These are phyloP conservation scores for Hymenoscyphus salicellus DNA, from an alignment of 2,329 filamentous ascomycete genomes.

Conservation along the genomic window DNA sequence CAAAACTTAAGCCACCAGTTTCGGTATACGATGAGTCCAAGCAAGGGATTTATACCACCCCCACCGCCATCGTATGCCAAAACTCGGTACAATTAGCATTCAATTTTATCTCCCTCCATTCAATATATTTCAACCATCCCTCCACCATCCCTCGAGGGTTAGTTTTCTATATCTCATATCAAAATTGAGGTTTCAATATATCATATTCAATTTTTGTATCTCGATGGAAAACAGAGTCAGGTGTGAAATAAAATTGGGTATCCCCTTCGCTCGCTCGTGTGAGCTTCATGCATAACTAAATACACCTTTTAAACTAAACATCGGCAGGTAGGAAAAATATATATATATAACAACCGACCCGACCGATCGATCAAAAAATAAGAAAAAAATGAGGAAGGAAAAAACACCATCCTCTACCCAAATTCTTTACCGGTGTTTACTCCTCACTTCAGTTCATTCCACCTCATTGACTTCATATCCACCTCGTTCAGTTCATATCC, in stretches of 20 bases:
- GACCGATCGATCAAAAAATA: background rate
- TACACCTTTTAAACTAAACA: constrained; percentile 3
- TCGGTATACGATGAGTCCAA: no score
- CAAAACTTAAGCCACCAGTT: no score
- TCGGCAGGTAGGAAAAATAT: background rate
- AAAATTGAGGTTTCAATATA: background rate
- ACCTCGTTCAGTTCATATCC: background rate
- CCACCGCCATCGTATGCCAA: no score
- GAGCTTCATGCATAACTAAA: background rate
- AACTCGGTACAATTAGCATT: no score
- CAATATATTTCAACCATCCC: no score
- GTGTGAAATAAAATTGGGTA: background rate
- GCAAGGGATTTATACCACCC: no score
- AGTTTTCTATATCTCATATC: no score
- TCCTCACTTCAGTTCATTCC: background rate
- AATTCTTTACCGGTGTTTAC: background rate
- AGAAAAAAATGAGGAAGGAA: background rate
- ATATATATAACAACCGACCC: background rate
- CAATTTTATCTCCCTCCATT: no score
- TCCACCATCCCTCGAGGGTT: no score
- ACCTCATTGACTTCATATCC: no score
- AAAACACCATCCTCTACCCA: background rate
- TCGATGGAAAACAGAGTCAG: background rate
- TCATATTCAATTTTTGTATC: background rate
- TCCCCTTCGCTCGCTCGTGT: background rate